Evolutionary conservation across 371 early-diverging fungal species (phyloP), one percentile per base, ranked within the genome.

Genomic region (Mortierella sp.): DNA sequence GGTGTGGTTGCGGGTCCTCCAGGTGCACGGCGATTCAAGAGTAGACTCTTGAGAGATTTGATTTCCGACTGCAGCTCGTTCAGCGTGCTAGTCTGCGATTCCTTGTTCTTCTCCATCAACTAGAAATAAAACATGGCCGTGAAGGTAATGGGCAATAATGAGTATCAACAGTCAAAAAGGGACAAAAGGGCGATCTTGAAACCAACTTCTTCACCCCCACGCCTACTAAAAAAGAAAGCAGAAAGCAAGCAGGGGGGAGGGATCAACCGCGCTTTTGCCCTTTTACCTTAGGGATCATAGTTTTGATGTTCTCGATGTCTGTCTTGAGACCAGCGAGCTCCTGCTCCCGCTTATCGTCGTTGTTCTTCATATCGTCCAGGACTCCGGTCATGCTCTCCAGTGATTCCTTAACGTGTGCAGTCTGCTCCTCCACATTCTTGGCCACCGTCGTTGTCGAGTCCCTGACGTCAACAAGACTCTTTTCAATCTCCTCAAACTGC

Each of bases 51-150:
- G 46, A 96, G 86, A 14, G 93, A 93, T 68, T 95, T 95, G 80
- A 98, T 87, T 79, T 98, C 97, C 17, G 87, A 85, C 80, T 98
- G 97, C n/a, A 98, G 82, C 42, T 96, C 95, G 19, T 81, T 75
- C 72, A 94, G 64, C 7, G 92, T 83, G 17, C 84, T 82, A 26
- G 80, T 78, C 70, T 92, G 92, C 30, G 90, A 81, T 59, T 92
- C 87, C 63, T 90, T 92, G 53, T 86, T 82, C 72, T 90, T 89
- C 43, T 92, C 90, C 67, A 93, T 71, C 63, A 91, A 66, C 92
- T 92, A 73, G 39, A 52, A 51, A 23, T n/a, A n/a, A n/a, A n/a
- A n/a, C n/a, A n/a, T n/a, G n/a, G n/a, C n/a, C n/a, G n/a, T n/a
- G n/a, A n/a, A n/a, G n/a, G n/a, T n/a, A n/a, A n/a, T n/a, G n/a